These are phyloP conservation scores for Teunomyces barrocoloradensis DNA, from an alignment of 805 yeast species.

Conservation along the genomic window DNA sequence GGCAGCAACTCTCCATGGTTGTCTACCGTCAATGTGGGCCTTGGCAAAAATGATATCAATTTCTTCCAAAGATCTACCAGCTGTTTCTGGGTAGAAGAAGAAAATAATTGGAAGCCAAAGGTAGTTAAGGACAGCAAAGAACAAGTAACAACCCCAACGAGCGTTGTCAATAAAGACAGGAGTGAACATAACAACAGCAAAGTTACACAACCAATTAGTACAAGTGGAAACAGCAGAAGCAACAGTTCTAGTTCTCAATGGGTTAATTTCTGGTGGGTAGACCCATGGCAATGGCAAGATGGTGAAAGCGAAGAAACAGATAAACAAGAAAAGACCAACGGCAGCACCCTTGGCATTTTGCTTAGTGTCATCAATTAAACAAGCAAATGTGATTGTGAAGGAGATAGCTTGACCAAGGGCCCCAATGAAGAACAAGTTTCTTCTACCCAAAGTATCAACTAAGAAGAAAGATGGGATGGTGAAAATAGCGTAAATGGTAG, in stretches of 20 bases:
- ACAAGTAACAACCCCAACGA: constrained; percentile 42
- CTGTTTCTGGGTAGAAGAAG: constrained; percentile 47
- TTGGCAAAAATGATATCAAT: constrained; percentile 61
- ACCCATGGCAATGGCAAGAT: constrained; percentile 47
- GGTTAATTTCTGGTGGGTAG: constrained; percentile 47
- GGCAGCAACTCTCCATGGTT: constrained; percentile 63
- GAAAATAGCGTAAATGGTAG: constrained; percentile 58
- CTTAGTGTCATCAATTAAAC: constrained; percentile 31
- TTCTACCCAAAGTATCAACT: constrained; percentile 43
- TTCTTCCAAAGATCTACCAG: constrained; percentile 46
- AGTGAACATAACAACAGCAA: constrained; percentile 47
- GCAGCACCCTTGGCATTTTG: constrained; percentile 44
- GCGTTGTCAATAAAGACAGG: constrained; percentile 39
- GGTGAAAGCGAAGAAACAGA: constrained; percentile 43
- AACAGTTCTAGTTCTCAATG: constrained; percentile 45
- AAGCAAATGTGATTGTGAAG: constrained; percentile 40
- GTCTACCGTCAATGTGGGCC: constrained; percentile 54
- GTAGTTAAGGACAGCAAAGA: constrained; percentile 41
- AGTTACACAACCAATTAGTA: constrained; percentile 45
- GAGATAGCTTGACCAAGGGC: constrained; percentile 42
- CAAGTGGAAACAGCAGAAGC: constrained; percentile 45
- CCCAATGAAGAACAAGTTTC: constrained; percentile 44
- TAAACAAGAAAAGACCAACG: constrained; percentile 44
- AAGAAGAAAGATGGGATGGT: constrained; percentile 46
- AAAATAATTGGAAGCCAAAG: constrained; percentile 37